A percentile compares a stretch with the other conserved stretches of the same genome.
Evolutionary conservation across 2,329 filamentous ascomycete genomes (phyloP).

Genomic region (Teratosphaeria destructans): DNA sequence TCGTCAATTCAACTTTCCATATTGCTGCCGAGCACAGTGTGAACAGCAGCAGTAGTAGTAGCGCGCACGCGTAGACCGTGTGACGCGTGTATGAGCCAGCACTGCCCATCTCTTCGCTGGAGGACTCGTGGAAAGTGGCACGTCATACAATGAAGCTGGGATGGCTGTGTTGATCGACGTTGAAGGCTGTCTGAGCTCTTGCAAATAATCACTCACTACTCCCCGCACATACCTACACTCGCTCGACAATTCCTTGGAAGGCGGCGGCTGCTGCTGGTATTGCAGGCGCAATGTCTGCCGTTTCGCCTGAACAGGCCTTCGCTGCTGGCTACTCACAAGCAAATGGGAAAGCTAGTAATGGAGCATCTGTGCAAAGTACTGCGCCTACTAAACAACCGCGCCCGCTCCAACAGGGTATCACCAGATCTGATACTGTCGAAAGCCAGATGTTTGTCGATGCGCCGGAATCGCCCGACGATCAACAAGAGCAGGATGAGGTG

Average conservation of each 20-base stretch:
- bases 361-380: conserved; percentile 3
- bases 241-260: neutral
- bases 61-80: neutral
- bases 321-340: neutral
- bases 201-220: neutral
- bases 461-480: conserved; percentile 10
- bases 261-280: neutral
- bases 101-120: neutral
- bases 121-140: neutral
- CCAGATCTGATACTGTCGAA: conserved; percentile 17
- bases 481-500: conserved; percentile 3
- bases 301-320: neutral
- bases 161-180: neutral
- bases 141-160: neutral
- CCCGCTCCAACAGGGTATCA: neutral
- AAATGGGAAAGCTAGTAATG: conserved; percentile 3
- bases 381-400: neutral
- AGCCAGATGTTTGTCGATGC: conserved; percentile 22
- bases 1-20: neutral
- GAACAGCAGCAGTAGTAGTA: neutral
- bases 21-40: neutral
- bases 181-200: neutral
- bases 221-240: neutral
- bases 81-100: neutral
- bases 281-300: neutral